These are phyloP conservation scores for Dysphania ambrosioides DNA, from an alignment of 148 eudicot genomes.

Conservation along the genomic window DNA sequence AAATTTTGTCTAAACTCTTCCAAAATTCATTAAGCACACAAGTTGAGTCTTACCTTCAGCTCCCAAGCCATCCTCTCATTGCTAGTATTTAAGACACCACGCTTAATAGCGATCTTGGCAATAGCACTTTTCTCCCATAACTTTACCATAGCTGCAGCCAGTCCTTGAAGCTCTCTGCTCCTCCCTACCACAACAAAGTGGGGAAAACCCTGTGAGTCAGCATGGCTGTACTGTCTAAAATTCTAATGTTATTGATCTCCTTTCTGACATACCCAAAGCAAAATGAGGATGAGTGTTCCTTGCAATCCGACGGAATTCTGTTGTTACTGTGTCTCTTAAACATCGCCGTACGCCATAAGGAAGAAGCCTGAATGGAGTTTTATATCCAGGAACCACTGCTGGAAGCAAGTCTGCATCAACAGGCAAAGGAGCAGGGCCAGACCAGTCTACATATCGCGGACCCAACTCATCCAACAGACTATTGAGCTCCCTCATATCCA, in stretches of 20 bases:
- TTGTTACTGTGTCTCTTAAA: constrained; percentile 62
- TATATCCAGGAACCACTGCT: constrained; percentile 55
- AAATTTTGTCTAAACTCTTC: background rate
- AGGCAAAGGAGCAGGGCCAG: constrained; percentile 75
- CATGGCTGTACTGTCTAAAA: background rate
- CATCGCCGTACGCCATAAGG: constrained; percentile 53
- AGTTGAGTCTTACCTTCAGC: constrained; percentile 54
- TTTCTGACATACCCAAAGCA: constrained; percentile 67
- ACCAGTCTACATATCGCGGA: constrained; percentile 80
- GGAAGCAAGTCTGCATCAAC: constrained; percentile 96
- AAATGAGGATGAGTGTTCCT: constrained; percentile 85
- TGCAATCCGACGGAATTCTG: constrained; percentile 58
- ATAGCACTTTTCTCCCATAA: constrained; percentile 89
- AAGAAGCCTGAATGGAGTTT: constrained; percentile 78
- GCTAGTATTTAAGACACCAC: constrained; percentile 74
- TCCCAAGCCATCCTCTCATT: constrained; percentile 95
- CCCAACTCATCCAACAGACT: constrained; percentile 64
- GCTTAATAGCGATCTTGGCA: constrained; percentile 96
- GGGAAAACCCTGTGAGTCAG: constrained; percentile 16
- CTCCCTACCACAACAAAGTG: constrained; percentile 51
- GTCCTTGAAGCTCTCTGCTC: constrained; percentile 87
- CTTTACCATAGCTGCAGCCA: constrained; percentile 85
- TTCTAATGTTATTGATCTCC: background rate
- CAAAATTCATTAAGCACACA: background rate
- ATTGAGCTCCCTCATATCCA: constrained; percentile 57